A percentile compares a stretch with the other conserved stretches of the same genome.
Conservation (phyloP, 306 rosid genomes). For the Trichosanthes cucumerina region DNA sequence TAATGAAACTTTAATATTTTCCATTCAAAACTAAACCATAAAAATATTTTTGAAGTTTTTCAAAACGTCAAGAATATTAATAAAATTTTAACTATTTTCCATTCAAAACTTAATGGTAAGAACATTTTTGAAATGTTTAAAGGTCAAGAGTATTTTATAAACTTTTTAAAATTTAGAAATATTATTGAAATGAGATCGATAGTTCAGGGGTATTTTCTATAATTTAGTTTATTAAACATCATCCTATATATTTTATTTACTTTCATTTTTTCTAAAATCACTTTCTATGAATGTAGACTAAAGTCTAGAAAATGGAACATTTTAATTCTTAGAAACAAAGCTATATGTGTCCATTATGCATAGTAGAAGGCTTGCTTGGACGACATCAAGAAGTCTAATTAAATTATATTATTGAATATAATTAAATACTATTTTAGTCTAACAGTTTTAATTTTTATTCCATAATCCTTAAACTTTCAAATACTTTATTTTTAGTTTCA, state of each 20-base stretch:
- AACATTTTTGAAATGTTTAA: no score
- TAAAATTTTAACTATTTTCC: no score
- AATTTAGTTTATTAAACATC: neutral
- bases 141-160: no score
- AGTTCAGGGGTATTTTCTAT: no score
- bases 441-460: neutral
- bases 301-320: neutral
- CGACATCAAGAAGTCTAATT: neutral
- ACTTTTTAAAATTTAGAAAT: no score
- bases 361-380: neutral
- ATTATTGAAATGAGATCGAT: no score
- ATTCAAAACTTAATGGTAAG: no score
- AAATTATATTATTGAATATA: neutral
- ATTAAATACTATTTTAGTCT: no score
- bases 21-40: no score
- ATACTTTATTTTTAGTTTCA: neutral
- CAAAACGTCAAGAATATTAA: no score
- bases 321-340: neutral
- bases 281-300: constrained; percentile 3
- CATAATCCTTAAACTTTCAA: neutral
- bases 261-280: neutral
- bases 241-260: neutral
- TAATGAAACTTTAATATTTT: no score
- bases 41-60: no score
- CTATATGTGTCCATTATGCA: neutral